Percentiles rank a stretch among this genome's conserved stretches.
These are phyloP conservation scores for Rhodotorula sphaerocarpa DNA, from an alignment of 768 basidiomycete species.

Conservation along the genomic window DNA sequence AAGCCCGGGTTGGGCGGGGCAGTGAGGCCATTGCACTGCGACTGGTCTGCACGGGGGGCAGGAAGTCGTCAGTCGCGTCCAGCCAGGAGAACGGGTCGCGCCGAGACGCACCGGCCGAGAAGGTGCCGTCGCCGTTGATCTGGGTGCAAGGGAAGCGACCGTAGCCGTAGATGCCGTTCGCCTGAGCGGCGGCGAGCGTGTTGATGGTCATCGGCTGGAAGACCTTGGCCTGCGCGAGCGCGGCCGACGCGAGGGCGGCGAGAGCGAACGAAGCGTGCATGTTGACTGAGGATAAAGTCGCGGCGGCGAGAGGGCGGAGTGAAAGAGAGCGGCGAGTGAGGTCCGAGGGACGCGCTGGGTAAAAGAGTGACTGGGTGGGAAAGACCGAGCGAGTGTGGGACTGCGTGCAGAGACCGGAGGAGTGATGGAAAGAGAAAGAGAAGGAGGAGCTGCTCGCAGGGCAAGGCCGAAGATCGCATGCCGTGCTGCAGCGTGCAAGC, in stretches of 20 bases:
- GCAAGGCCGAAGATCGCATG: neutral
- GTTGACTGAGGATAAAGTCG: neutral
- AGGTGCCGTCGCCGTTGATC: slow-evolving; percentile 11
- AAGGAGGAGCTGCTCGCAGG: neutral
- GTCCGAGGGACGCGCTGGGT: neutral
- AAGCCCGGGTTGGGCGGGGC: too few relatives aligned
- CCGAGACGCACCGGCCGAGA: slow-evolving; percentile 3
- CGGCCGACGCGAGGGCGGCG: slow-evolving; percentile 11
- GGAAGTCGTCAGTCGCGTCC: too few relatives aligned
- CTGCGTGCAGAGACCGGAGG: neutral
- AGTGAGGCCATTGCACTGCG: neutral
- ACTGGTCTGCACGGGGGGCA: too few relatives aligned
- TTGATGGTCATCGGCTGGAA: neutral
- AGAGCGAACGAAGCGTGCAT: slow-evolving; percentile 8
- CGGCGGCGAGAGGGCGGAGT: too few relatives aligned
- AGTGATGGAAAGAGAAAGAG: neutral
- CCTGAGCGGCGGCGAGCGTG: too few relatives aligned
- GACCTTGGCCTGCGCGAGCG: neutral
- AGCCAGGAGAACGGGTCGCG: too few relatives aligned
- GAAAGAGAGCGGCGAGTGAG: neutral
- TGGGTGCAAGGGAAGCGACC: slow-evolving; percentile 22
- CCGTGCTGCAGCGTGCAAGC: too few relatives aligned
- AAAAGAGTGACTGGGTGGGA: neutral
- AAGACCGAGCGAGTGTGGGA: neutral
- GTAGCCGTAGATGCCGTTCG: neutral